Base-by-base conservation (phyloP, 257 asterid species). In the Oldenlandia corymbosa region DNA sequence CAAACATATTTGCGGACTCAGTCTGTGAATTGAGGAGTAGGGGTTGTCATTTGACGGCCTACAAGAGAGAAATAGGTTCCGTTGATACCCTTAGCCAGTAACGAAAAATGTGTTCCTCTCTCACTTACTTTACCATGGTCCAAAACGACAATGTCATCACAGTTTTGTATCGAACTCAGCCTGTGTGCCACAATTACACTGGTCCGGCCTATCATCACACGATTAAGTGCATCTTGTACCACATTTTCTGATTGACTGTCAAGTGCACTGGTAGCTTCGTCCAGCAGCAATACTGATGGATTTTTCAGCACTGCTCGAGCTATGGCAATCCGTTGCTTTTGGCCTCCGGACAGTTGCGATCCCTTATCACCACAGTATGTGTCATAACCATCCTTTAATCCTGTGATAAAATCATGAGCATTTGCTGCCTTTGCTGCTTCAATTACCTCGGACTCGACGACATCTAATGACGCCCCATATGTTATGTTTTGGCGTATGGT, bases 291-390 rank as follows among this genome's bases (percentile, higher is more conserved):
- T 5, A 39, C 9, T 39, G 45, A 5, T 39, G 45, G 45, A 39
- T 39, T 39, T 39, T 39, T 39, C 9, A 39, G 45, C 28, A 87
- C 82, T 30, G 95, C 95, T 1, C 97, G 79, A 0, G 95, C 90
- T 0, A 90, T 90, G 0, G 95, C 94, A 13, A 90, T 85, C 13
- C 95, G 67, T 67, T 90, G 97, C 69, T 90, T 90, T 69, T 90
- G 97, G 1, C 97, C 97, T 0, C 95, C 97, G 0, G 96, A 90
- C 12, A 90, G 73, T 55, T 90, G 97, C 53, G 82, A 43, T 34
- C 97, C 97, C 30, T 90, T 68, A 51, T 90, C 97, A 0, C 97
- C 97, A 23, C 97, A 87, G 62, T 77, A 76, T 0, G 95, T 87
- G 16, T 73, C 76, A 37, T 87, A 90, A 2, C 97, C 96, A 4